Evolutionary conservation across 805 yeast genomes (phyloP).

Genomic region (Wilhelminamyces savonicus): DNA sequence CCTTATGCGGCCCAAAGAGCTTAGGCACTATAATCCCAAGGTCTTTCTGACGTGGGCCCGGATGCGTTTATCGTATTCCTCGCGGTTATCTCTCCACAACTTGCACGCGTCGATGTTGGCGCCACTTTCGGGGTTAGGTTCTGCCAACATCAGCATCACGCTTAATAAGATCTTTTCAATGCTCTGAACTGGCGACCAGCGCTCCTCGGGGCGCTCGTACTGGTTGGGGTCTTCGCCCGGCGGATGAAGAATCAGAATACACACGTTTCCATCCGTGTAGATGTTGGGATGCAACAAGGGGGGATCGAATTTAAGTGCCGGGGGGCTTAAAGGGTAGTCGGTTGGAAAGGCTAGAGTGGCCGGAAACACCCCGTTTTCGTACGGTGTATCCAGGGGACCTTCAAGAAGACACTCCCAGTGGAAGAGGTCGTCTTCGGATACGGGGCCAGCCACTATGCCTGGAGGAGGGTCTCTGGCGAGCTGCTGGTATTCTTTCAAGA

Average conservation of each 20-base stretch:
- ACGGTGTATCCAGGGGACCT: slow-evolving; percentile 81
- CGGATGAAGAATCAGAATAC: slow-evolving; percentile 90
- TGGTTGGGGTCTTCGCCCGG: slow-evolving; percentile 97
- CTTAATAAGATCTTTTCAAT: slow-evolving; percentile 93
- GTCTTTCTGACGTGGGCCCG: slow-evolving; percentile 61
- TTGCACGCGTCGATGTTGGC: slow-evolving; percentile 81
- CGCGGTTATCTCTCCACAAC: slow-evolving; percentile 83
- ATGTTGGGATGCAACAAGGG: slow-evolving; percentile 90
- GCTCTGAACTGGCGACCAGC: slow-evolving; percentile 98
- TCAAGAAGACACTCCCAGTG: slow-evolving; percentile 80
- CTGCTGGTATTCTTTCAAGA: slow-evolving; percentile 85
- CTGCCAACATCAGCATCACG: slow-evolving; percentile 94
- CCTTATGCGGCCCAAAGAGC: too few species aligned
- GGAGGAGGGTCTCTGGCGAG: slow-evolving; percentile 84
- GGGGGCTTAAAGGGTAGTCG: slow-evolving; percentile 83
- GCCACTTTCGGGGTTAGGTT: slow-evolving; percentile 94
- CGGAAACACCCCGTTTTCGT: slow-evolving; percentile 83
- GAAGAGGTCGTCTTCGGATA: slow-evolving; percentile 64
- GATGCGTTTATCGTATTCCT: slow-evolving; percentile 60
- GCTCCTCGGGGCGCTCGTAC: slow-evolving; percentile 91
- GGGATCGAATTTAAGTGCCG: slow-evolving; percentile 67
- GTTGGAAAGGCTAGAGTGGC: slow-evolving; percentile 66
- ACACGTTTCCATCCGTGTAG: slow-evolving; percentile 90
- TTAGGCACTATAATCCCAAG: slow-evolving; percentile 48
- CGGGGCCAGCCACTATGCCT: slow-evolving; percentile 92